Evolutionary conservation across 2,329 filamentous ascomycete genomes (phyloP).

Genomic region (Pestalotiopsis sp.): DNA sequence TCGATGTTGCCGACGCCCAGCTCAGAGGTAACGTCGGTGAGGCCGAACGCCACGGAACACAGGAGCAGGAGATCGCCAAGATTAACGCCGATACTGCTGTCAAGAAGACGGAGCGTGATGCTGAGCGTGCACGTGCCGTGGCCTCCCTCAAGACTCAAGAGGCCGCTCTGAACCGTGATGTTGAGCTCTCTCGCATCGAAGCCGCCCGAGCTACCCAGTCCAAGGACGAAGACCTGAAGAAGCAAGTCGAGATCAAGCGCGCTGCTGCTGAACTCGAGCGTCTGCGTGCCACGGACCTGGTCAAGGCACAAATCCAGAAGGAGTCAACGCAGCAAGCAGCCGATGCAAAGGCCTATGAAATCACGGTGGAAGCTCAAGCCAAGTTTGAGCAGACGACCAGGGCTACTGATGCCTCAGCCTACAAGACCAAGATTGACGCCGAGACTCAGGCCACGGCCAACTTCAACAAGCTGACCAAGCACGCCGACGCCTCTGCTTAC

Average conservation of each 20-base stretch:
- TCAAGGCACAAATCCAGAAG: conserved; percentile 71
- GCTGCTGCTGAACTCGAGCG: conserved; percentile 81
- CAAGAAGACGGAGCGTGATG: conserved; percentile 81
- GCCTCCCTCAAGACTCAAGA: conserved; percentile 74
- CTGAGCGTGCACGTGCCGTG: conserved; percentile 78
- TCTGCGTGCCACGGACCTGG: conserved; percentile 76
- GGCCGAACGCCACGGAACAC: conserved; percentile 75
- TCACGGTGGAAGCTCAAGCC: conserved; percentile 63
- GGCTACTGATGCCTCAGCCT: conserved; percentile 62
- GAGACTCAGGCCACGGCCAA: conserved; percentile 44
- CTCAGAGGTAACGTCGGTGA: conserved; percentile 74
- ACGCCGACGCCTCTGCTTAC: conserved; percentile 49
- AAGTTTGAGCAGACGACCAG: conserved; percentile 56
- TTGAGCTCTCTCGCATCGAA: conserved; percentile 75
- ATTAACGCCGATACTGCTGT: conserved; percentile 83
- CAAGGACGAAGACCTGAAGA: conserved; percentile 79
- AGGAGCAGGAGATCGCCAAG: conserved; percentile 85
- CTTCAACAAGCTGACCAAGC: conserved; percentile 44
- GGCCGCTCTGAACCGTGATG: conserved; percentile 72
- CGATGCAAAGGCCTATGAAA: conserved; percentile 66
- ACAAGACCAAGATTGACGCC: conserved; percentile 51
- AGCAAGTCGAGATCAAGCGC: conserved; percentile 75
- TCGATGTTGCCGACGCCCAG: conserved; percentile 68
- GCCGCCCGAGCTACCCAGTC: conserved; percentile 74
- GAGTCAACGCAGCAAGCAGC: conserved; percentile 72